Evolutionary conservation across 2,329 filamentous ascomycete species (phyloP).

Genomic region (Alternaria dauci): DNA sequence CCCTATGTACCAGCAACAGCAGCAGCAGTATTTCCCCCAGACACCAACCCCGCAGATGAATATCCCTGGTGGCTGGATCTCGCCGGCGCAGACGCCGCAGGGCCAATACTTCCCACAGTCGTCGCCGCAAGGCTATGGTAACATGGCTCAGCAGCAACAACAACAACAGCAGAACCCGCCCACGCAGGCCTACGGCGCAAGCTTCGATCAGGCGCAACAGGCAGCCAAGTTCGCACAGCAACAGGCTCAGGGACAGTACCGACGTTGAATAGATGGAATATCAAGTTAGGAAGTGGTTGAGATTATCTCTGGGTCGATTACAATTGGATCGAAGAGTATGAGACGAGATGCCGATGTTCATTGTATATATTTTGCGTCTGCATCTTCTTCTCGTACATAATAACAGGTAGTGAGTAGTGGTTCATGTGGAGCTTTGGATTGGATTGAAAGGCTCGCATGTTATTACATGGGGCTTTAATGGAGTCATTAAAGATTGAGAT

Average conservation of each 20-base stretch:
- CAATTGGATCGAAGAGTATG: constrained; percentile 3
- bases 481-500: not conserved
- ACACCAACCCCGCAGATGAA: constrained; percentile 36
- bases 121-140: constrained; percentile 41
- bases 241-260: constrained; percentile 13
- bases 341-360: constrained; percentile 9
- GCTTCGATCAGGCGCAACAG: constrained; percentile 17
- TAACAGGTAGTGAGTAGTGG: not conserved
- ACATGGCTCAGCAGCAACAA: constrained; percentile 11
- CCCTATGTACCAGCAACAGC: constrained; percentile 37
- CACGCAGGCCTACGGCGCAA: constrained; percentile 16
- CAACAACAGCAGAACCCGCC: constrained; percentile 8
- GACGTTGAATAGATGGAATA: constrained; percentile 5
- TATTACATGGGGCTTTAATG: not conserved
- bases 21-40: constrained; percentile 41
- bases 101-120: constrained; percentile 29
- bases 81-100: constrained; percentile 26
- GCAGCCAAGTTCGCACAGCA: constrained; percentile 12
- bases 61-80: constrained; percentile 39
- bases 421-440: constrained; percentile 6
- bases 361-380: constrained; percentile 13
- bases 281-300: not conserved
- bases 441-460: not conserved
- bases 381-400: constrained; percentile 10
- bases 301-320: not conserved